Conservation (phyloP, 495 filamentous ascomycete species). For the Amorphotheca resinae region DNA sequence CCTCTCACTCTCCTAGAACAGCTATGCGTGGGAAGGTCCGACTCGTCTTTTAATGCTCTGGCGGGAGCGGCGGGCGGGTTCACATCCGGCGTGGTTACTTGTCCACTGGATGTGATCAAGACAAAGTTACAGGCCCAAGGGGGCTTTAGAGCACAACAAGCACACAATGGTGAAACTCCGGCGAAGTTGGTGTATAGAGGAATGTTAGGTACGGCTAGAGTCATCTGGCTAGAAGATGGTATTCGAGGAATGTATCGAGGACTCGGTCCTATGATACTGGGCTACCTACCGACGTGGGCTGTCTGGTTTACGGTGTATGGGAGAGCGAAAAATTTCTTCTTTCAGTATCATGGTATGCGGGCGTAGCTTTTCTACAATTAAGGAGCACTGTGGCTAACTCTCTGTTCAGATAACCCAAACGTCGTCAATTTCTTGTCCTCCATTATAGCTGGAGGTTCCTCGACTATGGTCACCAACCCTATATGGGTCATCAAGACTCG, state of each 20-base stretch:
- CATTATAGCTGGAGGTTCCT: slow-evolving; percentile 79
- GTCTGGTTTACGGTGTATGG: slow-evolving; percentile 97
- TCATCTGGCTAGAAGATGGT: slow-evolving; percentile 81
- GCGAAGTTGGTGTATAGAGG: slow-evolving; percentile 59
- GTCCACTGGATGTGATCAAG: slow-evolving; percentile 97
- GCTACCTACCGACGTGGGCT: slow-evolving; percentile 95
- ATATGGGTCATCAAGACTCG: slow-evolving; percentile 99
- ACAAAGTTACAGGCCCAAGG: slow-evolving; percentile 96
- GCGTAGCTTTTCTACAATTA: neutral
- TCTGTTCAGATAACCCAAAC: slow-evolving; percentile 27
- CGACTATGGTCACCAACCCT: slow-evolving; percentile 91
- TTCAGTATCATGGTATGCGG: slow-evolving; percentile 50
- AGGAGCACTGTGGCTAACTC: neutral
- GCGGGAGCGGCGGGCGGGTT: slow-evolving; percentile 82
- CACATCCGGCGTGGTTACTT: slow-evolving; percentile 86
- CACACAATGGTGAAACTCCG: neutral
- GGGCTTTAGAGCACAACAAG: slow-evolving; percentile 42
- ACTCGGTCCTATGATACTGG: slow-evolving; percentile 82
- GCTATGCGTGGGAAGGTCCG: slow-evolving; percentile 34
- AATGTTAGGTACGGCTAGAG: slow-evolving; percentile 68
- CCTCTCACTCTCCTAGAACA: slow-evolving; percentile 44
- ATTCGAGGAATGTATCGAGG: slow-evolving; percentile 87
- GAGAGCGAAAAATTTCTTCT: slow-evolving; percentile 61
- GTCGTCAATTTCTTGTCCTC: slow-evolving; percentile 58
- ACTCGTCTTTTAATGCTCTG: slow-evolving; percentile 47